Evolutionary conservation across 345 rosid genomes (phyloP), one percentile per base, ranked within the genome.

Genomic region (Mangifera indica): DNA sequence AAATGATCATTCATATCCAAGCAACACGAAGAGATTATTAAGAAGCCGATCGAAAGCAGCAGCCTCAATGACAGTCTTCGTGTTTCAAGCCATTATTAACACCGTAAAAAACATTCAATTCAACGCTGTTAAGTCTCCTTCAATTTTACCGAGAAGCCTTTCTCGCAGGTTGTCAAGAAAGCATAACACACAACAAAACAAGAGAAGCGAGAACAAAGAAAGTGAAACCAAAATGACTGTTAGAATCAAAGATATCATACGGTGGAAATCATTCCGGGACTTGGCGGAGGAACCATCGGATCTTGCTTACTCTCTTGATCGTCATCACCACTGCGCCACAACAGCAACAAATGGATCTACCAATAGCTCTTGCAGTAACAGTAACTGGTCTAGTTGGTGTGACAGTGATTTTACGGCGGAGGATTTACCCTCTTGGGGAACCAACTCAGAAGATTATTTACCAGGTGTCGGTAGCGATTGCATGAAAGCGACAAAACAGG

Each of bases 231-330:
- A 66, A 70, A 63, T 62, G 8, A 70, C 84, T 8, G 51, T 87
- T 68, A 87, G 77, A 13, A 70, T 89, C 60, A 94, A 87, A 82
- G 98, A 94, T 76, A 92, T 94, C 66, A 82, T 94, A 60, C 76
- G 97, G 76, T 90, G 97, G 98, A 83, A 74, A 62, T 92, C 98
- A 14, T 92, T 87, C 76, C 82, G 84, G n/a, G 93, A 90, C 77
- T 56, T 86, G 63, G 68, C 42, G 25, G 92, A 83, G 24, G 89
- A 85, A 7, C 78, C 74, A 59, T 49, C 42, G 7, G 76, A 72
- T 69, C 75, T 72, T 0, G 42, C 79, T 37, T 63, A 74, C 5
- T 73, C 88, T 1, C 82, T 79, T 26, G 76, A 68, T 29, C 80
- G 65, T 29, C 80, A 60, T 37, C 42, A 60, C 44, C 79, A 77